A percentile compares a stretch with the other conserved stretches of the same genome.
Evolutionary conservation across 176 grass and related monocot species (phyloP).

Genomic region (Paspalum vaginatum): DNA sequence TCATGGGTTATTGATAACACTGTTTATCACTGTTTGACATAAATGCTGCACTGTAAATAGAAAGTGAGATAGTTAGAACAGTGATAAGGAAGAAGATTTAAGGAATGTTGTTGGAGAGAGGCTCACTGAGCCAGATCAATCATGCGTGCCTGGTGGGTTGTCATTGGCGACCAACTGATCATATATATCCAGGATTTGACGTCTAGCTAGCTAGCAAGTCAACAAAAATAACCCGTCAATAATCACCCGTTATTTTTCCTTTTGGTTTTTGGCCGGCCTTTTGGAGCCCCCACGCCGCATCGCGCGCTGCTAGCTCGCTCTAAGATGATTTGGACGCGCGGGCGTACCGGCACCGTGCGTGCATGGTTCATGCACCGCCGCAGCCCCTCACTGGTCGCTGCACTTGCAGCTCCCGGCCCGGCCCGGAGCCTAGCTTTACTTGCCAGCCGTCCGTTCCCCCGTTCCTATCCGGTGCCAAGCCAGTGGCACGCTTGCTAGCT

Average conservation of each 20-base stretch:
- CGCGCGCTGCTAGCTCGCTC: background rate
- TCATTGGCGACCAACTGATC: background rate
- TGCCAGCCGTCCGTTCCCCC: slow-evolving; percentile 35
- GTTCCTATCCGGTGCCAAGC: background rate
- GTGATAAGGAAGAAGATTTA: too few species aligned
- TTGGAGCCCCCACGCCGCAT: slow-evolving; percentile 1
- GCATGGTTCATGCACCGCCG: slow-evolving; percentile 25
- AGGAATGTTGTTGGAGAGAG: too few species aligned
- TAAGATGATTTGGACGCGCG: slow-evolving; percentile 49
- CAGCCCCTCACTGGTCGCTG: background rate
- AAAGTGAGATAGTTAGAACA: too few species aligned
- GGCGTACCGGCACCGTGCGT: slow-evolving; percentile 1
- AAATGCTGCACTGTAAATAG: too few species aligned
- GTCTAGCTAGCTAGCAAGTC: background rate
- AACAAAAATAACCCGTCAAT: background rate
- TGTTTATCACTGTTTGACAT: too few species aligned
- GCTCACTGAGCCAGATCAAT: slow-evolving; percentile 18
- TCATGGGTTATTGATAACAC: too few species aligned
- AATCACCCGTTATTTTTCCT: background rate
- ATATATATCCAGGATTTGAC: background rate
- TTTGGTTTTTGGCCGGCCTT: slow-evolving; percentile 2
- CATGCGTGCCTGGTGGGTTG: background rate
- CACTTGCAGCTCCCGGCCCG: background rate
- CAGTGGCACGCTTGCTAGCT: background rate
- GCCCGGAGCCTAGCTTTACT: background rate